Evolutionary conservation across 1,139 yeast genomes (phyloP), one percentile per base, ranked within the genome.

Genomic region (Geotrichum phurueaensis): DNA sequence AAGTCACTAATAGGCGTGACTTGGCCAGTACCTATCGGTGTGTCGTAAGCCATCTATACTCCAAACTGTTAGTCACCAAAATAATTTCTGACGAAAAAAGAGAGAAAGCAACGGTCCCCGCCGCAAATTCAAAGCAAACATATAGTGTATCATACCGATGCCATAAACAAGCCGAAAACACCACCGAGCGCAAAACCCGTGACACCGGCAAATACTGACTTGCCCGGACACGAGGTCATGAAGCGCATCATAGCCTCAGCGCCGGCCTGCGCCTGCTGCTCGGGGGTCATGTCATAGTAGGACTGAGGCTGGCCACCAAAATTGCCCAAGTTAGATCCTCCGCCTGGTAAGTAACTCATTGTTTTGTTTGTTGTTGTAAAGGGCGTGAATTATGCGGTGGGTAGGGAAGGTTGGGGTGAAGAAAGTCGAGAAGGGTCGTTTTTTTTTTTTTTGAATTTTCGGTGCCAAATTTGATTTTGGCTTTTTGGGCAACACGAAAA

Each of bases 151-250:
- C 71, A 49, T 87, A 85, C 86, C 56, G 96, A 87, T 3, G 98
- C 97, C 98, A 94, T 94, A 77, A 94, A 92, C 59, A 94, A 78
- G 64, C 99, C 98, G 73, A 94, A 91, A 65, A 92, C 89, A 65
- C 97, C 99, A 76, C 99, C 99, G 54, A 94, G 83, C 49, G 87
- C 94, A 76, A 91, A 94, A 53, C 99, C 99, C 20, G 96, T 86
- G 23, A 86, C 97, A 63, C 97, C 98, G 20, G 97, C 89, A 80
- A 92, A 85, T 47, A 81, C 85, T 0, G 97, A 84, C 73, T 94
- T 94, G 25, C 98, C 98, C 0, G 98, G 97, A 76, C 99, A 94
- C 20, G 96, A 89, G 66, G 87, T 86, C 92, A 91, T 89, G 75
- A 87, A 83, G 59, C 80, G 83, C 72, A 90, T 83, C 86, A 92